Evolutionary conservation across 495 filamentous ascomycete genomes (phyloP), one percentile per base, ranked within the genome.

Genomic region (Talaromyces trachyspermus): DNA sequence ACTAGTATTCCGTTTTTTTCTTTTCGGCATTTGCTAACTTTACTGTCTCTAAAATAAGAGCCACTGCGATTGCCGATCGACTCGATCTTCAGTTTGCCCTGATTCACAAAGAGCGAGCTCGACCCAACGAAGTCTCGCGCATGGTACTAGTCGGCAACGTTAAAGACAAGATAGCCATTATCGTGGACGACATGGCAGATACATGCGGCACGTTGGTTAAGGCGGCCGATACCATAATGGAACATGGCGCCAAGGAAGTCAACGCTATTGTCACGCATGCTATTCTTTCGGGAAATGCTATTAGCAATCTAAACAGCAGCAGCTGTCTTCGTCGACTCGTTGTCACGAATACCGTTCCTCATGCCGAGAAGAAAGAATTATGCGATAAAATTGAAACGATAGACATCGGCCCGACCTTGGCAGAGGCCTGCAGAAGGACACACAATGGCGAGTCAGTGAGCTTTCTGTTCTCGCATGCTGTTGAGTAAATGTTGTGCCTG

Each of bases 211-310:
- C 89, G 7, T 82, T 95, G 12, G 86, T 79, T 55, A 97, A 95
- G 69, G 94, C 92, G 12, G 91, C 92, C 35, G 81, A 90, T 26
- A 91, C 89, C 1, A 83, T 95, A 37, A 89, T 90, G 69, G 77
- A 88, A 53, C 85, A 97, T 65, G 87, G 88, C 38, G 92, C 92
- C 0, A 78, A 77, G 51, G 81, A 91, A 56, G 88, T 91, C 43
- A 83, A 95, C 44, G 92, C 94, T 25, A 89, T 98, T 46, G 94
- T 97, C 42, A 96, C 92, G 2, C 92, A 97, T 63, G 92, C 90
- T 25, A 96, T 97, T 49, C 70, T 98, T 24, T 90, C 85, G 49
- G 92, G 92, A 3, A 86, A 88, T 54, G 92, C 92, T 23, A 91
- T 95, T 46, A 85, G 91, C 64, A 89, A 80, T 30, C 72, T 98